Conservation (phyloP, 495 filamentous ascomycete species). For the Penicillium fimorum region DNA sequence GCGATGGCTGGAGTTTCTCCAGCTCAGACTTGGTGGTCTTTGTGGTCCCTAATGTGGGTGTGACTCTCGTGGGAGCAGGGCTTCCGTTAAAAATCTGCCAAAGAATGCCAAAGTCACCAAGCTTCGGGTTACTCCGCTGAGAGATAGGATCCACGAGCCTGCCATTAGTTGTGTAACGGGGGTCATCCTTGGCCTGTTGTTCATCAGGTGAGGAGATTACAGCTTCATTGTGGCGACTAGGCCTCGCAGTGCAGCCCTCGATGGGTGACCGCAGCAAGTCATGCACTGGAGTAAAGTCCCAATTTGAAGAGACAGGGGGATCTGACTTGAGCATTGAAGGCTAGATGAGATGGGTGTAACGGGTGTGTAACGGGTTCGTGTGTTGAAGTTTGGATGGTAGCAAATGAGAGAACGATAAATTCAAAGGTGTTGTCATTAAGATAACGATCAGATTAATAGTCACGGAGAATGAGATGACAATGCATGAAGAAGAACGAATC, state of each 20-base stretch:
- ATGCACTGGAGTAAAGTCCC: constrained; percentile 51
- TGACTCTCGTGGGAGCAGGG: constrained; percentile 5
- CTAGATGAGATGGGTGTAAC: not conserved
- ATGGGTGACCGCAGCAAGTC: constrained; percentile 47
- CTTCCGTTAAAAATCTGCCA: constrained; percentile 34
- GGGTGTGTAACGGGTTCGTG: not conserved
- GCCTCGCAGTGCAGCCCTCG: constrained; percentile 13
- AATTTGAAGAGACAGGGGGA: constrained; percentile 31
- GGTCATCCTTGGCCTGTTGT: constrained; percentile 10
- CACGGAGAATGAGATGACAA: not conserved
- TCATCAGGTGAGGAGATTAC: constrained; percentile 1
- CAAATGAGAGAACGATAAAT: not conserved
- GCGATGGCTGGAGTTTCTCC: not conserved
- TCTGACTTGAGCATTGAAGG: constrained; percentile 22
- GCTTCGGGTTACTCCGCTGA: constrained; percentile 17
- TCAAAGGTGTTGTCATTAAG: not conserved
- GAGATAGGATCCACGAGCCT: not conserved
- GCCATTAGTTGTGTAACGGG: not conserved
- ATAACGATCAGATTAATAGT: not conserved
- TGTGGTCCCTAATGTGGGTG: not conserved
- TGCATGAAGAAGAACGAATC: constrained; percentile 2
- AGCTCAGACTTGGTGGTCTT: not conserved
- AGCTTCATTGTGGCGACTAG: constrained; percentile 14
- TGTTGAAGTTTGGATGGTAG: not conserved
- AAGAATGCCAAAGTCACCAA: constrained; percentile 42